Conservation (phyloP, 805 yeast species). For the Metschnikowia reukaufii region DNA sequence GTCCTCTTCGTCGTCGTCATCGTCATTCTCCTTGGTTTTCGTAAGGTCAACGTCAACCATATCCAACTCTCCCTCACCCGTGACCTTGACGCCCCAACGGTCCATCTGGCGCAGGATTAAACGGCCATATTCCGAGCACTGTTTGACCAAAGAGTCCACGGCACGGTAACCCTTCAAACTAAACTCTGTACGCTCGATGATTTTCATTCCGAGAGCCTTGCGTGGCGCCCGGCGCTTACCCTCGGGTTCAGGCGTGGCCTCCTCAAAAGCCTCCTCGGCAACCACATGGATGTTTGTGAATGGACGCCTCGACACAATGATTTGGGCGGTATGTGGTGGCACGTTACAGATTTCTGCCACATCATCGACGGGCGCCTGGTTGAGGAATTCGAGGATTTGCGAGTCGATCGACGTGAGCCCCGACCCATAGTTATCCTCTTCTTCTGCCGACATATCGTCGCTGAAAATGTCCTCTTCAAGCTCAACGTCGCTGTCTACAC, state of each 20-base stretch:
- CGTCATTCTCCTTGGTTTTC: slow-evolving; percentile 20
- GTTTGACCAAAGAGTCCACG: slow-evolving; percentile 84
- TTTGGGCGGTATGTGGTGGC: slow-evolving; percentile 61
- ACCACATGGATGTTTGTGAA: slow-evolving; percentile 59
- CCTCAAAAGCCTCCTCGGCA: slow-evolving; percentile 53
- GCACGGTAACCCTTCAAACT: slow-evolving; percentile 89
- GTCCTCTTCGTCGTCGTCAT: slow-evolving; percentile 26
- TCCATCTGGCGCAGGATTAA: slow-evolving; percentile 68
- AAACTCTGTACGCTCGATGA: slow-evolving; percentile 66
- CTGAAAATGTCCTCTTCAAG: slow-evolving; percentile 46
- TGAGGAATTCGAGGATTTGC: slow-evolving; percentile 73
- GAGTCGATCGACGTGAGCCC: slow-evolving; percentile 54
- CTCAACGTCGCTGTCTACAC: slow-evolving; percentile 42
- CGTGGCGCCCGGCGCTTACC: slow-evolving; percentile 41
- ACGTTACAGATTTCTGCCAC: slow-evolving; percentile 78
- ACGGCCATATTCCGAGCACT: slow-evolving; percentile 77
- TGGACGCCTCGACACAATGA: slow-evolving; percentile 70
- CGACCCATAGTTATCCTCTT: slow-evolving; percentile 26
- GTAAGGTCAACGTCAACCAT: slow-evolving; percentile 45
- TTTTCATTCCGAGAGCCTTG: slow-evolving; percentile 65
- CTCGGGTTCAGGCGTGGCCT: slow-evolving; percentile 18
- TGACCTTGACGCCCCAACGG: slow-evolving; percentile 84
- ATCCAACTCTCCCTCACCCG: slow-evolving; percentile 69
- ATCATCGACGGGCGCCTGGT: slow-evolving; percentile 72
- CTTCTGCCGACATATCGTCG: slow-evolving; percentile 50